Evolutionary conservation across 2,329 filamentous ascomycete genomes (phyloP).

Genomic region (Calonectria pauciramosa): DNA sequence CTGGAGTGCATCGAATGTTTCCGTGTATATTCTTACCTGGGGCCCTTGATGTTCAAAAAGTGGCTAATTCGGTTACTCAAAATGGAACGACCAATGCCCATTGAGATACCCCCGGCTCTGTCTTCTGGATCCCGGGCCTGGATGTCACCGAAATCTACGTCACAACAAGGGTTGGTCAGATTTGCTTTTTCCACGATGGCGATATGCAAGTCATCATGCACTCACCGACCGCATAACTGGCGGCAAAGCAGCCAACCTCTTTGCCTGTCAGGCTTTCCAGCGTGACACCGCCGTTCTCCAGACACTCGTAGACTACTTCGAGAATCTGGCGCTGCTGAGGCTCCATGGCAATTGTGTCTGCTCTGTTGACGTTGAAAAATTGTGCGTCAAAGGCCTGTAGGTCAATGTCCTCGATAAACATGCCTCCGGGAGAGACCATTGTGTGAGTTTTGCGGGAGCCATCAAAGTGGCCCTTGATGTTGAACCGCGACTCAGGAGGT

Average conservation of each 20-base stretch:
- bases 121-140: constrained; percentile 55
- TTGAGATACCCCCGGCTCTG: constrained; percentile 49
- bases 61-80: constrained; percentile 63
- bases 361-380: constrained; percentile 29
- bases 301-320: constrained; percentile 56
- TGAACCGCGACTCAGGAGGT: constrained; percentile 49
- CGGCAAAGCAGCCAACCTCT: constrained; percentile 56
- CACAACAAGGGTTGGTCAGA: constrained; percentile 9
- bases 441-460: constrained; percentile 51
- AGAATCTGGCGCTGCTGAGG: constrained; percentile 58
- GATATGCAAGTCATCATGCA: neutral
- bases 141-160: constrained; percentile 54
- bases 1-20: neutral
- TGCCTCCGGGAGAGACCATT: constrained; percentile 51
- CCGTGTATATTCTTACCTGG: constrained; percentile 46
- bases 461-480: constrained; percentile 53
- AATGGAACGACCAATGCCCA: constrained; percentile 57
- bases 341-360: constrained; percentile 53
- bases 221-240: constrained; percentile 55
- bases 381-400: constrained; percentile 31
- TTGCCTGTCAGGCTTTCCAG: constrained; percentile 47
- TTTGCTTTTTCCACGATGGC: constrained; percentile 16
- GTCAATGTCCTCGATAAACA: constrained; percentile 52
- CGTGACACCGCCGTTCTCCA: constrained; percentile 55
- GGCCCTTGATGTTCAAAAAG: constrained; percentile 61